Conservation (phyloP, 192 early-diverging fungal species). For the Umbelopsis vinacea region DNA sequence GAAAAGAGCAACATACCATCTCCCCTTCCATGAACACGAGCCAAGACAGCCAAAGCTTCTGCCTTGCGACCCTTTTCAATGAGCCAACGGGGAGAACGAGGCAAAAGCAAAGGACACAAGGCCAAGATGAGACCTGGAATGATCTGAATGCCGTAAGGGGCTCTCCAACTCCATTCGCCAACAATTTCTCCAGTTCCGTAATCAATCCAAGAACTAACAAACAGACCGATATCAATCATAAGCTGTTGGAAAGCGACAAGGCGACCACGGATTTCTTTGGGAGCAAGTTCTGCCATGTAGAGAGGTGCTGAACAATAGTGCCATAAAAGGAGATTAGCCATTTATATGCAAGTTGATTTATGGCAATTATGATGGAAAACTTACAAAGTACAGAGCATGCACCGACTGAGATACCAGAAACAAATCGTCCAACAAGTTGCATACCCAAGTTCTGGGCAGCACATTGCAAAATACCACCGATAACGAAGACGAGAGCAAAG, state of each 20-base stretch:
- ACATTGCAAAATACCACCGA: conserved; percentile 58
- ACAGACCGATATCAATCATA: conserved; percentile 69
- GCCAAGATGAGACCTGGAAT: conserved; percentile 77
- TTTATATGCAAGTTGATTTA: no score
- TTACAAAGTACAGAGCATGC: conserved; percentile 42
- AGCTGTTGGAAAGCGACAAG: conserved; percentile 84
- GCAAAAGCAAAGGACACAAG: conserved; percentile 70
- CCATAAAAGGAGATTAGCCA: no score
- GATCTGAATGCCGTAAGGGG: conserved; percentile 82
- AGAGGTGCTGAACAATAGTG: conserved; percentile 17
- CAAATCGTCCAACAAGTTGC: conserved; percentile 54
- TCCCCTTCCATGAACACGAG: conserved; percentile 26
- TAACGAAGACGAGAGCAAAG: conserved; percentile 54
- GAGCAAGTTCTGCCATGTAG: conserved; percentile 76
- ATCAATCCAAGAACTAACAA: conserved; percentile 35
- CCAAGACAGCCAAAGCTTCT: conserved; percentile 54
- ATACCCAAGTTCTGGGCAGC: conserved; percentile 49
- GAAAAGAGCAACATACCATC: conserved; percentile 20
- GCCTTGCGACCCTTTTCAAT: conserved; percentile 63
- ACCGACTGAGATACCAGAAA: conserved; percentile 55
- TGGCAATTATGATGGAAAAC: neutral
- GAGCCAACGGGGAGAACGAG: conserved; percentile 86
- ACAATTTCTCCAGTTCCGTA: conserved; percentile 24
- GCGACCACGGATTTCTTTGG: conserved; percentile 78
- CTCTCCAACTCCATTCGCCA: conserved; percentile 61